Evolutionary conservation across 805 yeast species (phyloP), one percentile per base, ranked within the genome.

Genomic region (Metschnikowia shivogae): DNA sequence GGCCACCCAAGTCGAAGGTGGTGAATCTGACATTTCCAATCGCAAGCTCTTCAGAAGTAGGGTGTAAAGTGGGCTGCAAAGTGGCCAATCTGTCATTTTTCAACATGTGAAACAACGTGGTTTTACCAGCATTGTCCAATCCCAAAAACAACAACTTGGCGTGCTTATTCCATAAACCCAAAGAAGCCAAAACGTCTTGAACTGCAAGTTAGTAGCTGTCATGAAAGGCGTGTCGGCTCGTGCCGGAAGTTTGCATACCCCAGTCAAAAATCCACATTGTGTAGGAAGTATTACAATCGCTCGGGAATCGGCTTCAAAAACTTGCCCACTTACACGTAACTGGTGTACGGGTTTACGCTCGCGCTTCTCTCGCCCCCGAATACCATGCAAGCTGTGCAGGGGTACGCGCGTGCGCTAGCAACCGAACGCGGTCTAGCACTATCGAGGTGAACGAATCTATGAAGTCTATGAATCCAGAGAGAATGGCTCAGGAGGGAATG

Each of bases 1-100:
- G 99, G 36, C 99, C 99, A 70, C 99, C 99, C 58, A 93, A 78
- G 68, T 93, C 99, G 60, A 93, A 93, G 26, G 99, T 93, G 49
- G 99, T 93, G 78, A 93, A 93, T 67, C 92, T 84, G 51, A 92
- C 95, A 57, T 86, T 85, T 57, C 98, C 99, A 59, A 93, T 93
- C 50, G 97, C 90, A 60, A 93, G 79, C 67, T 93, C 99, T 70
- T 93, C 99, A 22, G 97, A 89, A 14, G 99, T 89, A 61, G 99
- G 99, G 68, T 93, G 99, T 69, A 90, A 81, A 26, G 99, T 93
- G 58, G 99, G 99, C 68, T 89, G 96, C 60, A 93, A 78, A 39
- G 97, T 89, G 48, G 99, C 99, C 72, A 93, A 79, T 72, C 99
- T 84, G 70, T 93, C 99, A 64, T 93, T 93, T 73, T 82, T 72